Conservation (phyloP, 257 asterid genomes). For the Solanum sejunctum region DNA sequence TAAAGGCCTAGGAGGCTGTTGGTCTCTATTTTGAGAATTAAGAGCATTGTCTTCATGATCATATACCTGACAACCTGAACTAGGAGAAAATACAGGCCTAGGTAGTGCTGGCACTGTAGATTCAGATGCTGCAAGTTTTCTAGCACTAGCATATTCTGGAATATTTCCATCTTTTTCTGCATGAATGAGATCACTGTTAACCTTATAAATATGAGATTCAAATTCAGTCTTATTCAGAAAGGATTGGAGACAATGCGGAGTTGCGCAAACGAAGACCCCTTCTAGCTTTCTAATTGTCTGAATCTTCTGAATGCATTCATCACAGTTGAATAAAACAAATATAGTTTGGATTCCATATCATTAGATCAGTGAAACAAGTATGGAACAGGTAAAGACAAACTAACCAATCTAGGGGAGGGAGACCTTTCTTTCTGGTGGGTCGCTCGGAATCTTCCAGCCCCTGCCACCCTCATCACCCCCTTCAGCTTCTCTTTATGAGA, state of each 20-base stretch:
- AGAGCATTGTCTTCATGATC: slow-evolving; percentile 53
- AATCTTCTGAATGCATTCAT: slow-evolving; percentile 85
- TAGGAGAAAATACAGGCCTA: slow-evolving; percentile 47
- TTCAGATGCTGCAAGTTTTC: slow-evolving; percentile 70
- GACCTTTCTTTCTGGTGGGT: too few species aligned
- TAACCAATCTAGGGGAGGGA: not conserved
- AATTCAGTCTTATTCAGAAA: slow-evolving; percentile 75
- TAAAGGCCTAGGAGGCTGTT: slow-evolving; percentile 36
- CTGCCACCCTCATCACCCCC: too few species aligned
- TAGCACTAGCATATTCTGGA: slow-evolving; percentile 50
- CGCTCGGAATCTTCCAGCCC: too few species aligned
- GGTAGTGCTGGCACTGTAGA: slow-evolving; percentile 77
- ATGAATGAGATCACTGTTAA: slow-evolving; percentile 55
- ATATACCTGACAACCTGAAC: slow-evolving; percentile 44
- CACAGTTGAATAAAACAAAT: slow-evolving; percentile 42
- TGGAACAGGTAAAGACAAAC: not conserved
- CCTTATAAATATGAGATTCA: slow-evolving; percentile 48
- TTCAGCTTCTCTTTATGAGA: too few species aligned
- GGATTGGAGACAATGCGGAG: slow-evolving; percentile 92
- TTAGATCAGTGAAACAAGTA: not conserved
- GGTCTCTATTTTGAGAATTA: slow-evolving; percentile 45
- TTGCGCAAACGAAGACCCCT: slow-evolving; percentile 80
- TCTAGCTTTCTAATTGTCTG: slow-evolving; percentile 96
- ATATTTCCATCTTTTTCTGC: slow-evolving; percentile 59
- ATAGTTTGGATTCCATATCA: not conserved